phyloP scores from a whole-genome alignment of 805 yeast species.

The Monosporozyma servazzii region DNA sequence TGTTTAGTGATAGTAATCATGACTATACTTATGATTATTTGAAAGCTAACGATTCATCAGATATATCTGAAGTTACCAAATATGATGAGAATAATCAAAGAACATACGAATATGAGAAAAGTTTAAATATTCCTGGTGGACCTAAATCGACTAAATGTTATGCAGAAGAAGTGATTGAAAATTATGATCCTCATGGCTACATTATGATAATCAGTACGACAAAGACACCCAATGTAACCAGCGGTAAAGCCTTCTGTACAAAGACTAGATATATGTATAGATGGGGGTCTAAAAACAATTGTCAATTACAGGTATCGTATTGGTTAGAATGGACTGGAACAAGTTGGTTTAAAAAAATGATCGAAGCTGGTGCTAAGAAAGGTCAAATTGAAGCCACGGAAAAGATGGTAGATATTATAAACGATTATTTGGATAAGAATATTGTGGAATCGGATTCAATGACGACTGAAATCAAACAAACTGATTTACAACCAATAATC shows the following conservation, averaged over 20 bases:
- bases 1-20: conserved; percentile 55
- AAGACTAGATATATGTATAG: conserved; percentile 61
- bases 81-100: conserved; percentile 35
- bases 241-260: conserved; percentile 74
- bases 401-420: conserved; percentile 31
- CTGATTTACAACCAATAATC: background rate
- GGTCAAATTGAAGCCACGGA: conserved; percentile 67
- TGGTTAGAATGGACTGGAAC: conserved; percentile 83
- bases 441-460: conserved; percentile 2
- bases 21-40: conserved; percentile 36
- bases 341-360: conserved; percentile 85
- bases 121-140: conserved; percentile 73
- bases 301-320: conserved; percentile 56
- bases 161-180: conserved; percentile 58
- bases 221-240: conserved; percentile 89
- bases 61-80: conserved; percentile 28
- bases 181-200: conserved; percentile 38
- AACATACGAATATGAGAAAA: conserved; percentile 59
- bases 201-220: conserved; percentile 57
- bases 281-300: conserved; percentile 62
- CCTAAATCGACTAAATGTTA: conserved; percentile 82
- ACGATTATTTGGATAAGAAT: conserved; percentile 19
- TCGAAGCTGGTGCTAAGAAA: conserved; percentile 72
- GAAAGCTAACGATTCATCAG: conserved; percentile 31
- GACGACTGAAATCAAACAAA: background rate